phyloP scores from a whole-genome alignment of 176 grass and related monocot species.

The Bolboschoenus planiculmis region DNA sequence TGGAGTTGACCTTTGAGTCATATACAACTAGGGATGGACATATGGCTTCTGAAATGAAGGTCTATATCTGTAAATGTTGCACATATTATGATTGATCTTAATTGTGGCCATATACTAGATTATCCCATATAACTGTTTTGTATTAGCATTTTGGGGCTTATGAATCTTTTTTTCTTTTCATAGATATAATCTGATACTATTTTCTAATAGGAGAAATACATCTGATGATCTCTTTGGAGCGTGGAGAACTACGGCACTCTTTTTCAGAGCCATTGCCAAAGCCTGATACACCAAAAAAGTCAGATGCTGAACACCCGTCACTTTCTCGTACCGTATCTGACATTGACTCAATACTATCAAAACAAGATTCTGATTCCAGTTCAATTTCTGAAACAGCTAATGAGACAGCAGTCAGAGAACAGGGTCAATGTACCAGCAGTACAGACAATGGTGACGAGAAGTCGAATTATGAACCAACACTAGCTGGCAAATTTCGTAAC shows the following conservation, averaged over 20 bases:
- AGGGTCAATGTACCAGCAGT: background rate
- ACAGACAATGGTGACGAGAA: slow-evolving; percentile 3
- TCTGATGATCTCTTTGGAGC: slow-evolving; percentile 49
- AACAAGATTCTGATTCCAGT: slow-evolving; percentile 1
- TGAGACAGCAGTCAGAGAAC: background rate
- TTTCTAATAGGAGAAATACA: slow-evolving; percentile 67
- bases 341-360: slow-evolving; percentile 16
- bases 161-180: background rate
- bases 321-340: background rate
- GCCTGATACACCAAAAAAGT: background rate
- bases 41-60: background rate
- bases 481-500: slow-evolving; percentile 2
- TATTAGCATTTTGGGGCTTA: background rate
- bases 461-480: slow-evolving; percentile 6
- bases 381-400: background rate
- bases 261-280: background rate
- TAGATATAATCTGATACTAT: background rate
- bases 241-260: background rate
- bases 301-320: background rate
- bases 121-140: background rate
- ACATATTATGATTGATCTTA: background rate
- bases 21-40: background rate
- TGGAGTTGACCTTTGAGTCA: background rate
- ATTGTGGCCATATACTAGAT: background rate
- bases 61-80: background rate